phyloP scores from a whole-genome alignment of 805 yeast species.

The Lachancea quebecensis region DNA sequence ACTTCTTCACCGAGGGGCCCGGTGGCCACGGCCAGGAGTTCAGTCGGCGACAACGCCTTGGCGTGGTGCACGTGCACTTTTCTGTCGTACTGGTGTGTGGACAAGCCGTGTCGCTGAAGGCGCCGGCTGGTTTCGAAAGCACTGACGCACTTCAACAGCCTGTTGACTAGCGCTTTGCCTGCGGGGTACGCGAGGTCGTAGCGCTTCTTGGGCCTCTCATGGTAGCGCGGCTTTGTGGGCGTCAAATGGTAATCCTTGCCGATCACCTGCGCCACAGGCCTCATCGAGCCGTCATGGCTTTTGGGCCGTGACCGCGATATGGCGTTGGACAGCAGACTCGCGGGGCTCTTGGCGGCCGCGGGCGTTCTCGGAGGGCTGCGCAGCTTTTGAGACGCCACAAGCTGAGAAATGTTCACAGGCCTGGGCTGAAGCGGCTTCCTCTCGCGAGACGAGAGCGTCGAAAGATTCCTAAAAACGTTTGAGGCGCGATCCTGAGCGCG shows the following conservation, averaged over 20 bases:
- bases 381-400: not conserved
- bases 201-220: not conserved
- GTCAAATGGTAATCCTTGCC: not conserved
- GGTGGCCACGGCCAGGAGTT: slow-evolving; percentile 1
- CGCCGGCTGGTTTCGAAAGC: slow-evolving; percentile 4
- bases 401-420: slow-evolving; percentile 5
- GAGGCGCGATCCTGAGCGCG: slow-evolving; percentile 7
- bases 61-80: not conserved
- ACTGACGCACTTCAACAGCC: not conserved
- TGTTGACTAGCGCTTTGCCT: not conserved
- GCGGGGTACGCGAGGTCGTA: not conserved
- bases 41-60: slow-evolving; percentile 1
- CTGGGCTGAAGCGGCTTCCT: slow-evolving; percentile 2
- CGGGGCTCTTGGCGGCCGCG: not conserved
- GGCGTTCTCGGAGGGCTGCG: not conserved
- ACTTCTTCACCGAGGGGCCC: not conserved
- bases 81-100: not conserved
- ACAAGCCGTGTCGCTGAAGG: slow-evolving; percentile 2
- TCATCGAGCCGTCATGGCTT: not conserved
- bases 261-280: not conserved
- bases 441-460: not conserved
- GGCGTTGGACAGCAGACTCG: not conserved
- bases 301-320: not conserved
- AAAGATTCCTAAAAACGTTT: not conserved
- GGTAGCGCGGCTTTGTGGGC: not conserved